Conservation (phyloP, 345 rosid genomes). For the Lenwebbia sp. region DNA sequence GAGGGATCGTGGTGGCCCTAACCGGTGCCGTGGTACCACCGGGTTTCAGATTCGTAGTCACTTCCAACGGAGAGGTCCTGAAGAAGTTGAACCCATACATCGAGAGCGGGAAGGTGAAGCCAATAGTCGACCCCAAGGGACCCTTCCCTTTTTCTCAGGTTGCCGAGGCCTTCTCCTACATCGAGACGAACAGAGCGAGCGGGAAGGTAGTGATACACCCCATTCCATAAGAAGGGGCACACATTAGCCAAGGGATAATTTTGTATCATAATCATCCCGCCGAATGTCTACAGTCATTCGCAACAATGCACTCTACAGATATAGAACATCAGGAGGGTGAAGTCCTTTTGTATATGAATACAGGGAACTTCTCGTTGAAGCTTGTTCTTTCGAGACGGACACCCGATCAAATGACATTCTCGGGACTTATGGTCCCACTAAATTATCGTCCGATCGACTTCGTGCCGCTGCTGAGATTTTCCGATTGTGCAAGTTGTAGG, state of each 20-base stretch:
- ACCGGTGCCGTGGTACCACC: slow-evolving; percentile 92
- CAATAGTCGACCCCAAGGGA: slow-evolving; percentile 81
- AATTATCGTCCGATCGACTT: background rate
- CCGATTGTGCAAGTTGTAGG: background rate
- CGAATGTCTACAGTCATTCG: background rate
- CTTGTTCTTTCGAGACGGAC: background rate
- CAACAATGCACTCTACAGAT: background rate
- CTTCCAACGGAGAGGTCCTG: slow-evolving; percentile 64
- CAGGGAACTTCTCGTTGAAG: background rate
- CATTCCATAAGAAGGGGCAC: slow-evolving; percentile 27
- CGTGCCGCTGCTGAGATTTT: background rate
- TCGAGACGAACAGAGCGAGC: slow-evolving; percentile 71
- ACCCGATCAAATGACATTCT: background rate
- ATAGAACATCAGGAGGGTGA: background rate
- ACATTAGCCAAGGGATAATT: background rate
- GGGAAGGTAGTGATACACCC: slow-evolving; percentile 79
- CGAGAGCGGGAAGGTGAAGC: slow-evolving; percentile 79
- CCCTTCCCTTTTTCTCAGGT: slow-evolving; percentile 61
- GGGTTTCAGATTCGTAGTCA: slow-evolving; percentile 88
- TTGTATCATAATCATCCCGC: background rate
- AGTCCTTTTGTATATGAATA: background rate
- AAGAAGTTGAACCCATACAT: slow-evolving; percentile 80
- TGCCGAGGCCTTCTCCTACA: slow-evolving; percentile 64
- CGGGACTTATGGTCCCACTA: background rate
- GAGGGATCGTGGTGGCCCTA: slow-evolving; percentile 84